Percentiles rank a stretch among this genome's conserved stretches.
phyloP scores from a whole-genome alignment of 768 basidiomycete genomes.

The Russula abietina region DNA sequence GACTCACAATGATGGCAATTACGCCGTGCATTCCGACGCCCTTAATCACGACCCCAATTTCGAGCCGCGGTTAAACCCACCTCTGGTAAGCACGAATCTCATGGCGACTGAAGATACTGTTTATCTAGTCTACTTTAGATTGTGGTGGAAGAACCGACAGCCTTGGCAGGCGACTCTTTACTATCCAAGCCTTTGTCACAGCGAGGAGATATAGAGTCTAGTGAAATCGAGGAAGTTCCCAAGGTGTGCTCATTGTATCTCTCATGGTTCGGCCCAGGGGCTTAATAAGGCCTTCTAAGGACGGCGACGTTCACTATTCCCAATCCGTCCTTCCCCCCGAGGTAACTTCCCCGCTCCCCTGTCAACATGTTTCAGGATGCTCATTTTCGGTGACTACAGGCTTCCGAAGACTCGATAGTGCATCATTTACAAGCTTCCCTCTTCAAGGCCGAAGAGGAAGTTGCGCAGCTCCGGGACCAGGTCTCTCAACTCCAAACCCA shows the following conservation, averaged over 20 bases:
- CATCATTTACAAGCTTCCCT: conserved; percentile 16
- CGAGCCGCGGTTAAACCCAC: neutral
- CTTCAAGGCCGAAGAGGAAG: conserved; percentile 18
- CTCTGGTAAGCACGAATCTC: conserved; percentile 2
- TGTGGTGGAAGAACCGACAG: conserved; percentile 19
- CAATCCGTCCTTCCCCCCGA: conserved; percentile 3
- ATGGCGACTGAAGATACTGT: neutral
- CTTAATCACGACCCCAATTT: neutral
- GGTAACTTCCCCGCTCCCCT: neutral
- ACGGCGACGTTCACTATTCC: neutral
- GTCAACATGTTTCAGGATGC: neutral
- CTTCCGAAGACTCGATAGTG: conserved; percentile 4
- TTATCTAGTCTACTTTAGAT: conserved; percentile 7
- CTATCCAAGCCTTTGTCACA: neutral
- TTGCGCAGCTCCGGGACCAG: conserved; percentile 11
- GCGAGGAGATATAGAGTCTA: neutral
- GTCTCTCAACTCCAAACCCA: conserved; percentile 9
- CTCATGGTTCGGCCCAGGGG: neutral
- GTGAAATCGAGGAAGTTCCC: neutral
- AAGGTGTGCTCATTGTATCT: neutral
- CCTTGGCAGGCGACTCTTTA: neutral
- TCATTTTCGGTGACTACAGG: neutral
- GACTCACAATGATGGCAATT: neutral
- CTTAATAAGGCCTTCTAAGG: conserved; percentile 5
- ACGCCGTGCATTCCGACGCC: neutral